Evolutionary conservation across 2,329 filamentous ascomycete genomes (phyloP), one percentile per base, ranked within the genome.

Genomic region (Arthrobotrys musiformis): DNA sequence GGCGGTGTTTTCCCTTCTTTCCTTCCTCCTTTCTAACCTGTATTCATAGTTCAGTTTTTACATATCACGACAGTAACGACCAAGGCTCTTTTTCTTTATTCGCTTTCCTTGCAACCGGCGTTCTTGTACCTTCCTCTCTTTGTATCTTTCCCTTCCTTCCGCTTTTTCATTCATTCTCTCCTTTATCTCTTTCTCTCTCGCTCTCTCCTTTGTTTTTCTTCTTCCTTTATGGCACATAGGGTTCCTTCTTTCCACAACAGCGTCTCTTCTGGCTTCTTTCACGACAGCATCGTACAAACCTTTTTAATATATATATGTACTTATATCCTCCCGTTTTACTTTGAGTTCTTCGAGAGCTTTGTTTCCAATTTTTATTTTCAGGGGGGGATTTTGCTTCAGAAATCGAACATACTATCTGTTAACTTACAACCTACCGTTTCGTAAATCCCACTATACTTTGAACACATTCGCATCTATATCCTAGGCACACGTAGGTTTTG

Each of bases 41-140:
- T 37, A 54, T 37, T 28, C 22, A 48, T 24, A 48, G 4, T 24
- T 24, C 44, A 26, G n/a, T 8, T 44, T 46, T 56, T 26, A n/a
- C n/a, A n/a, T 58, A 68, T 68, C 26, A 68, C 63, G 63, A 68
- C 48, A 44, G 48, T 28, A 33, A 68, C 48, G 48, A 46, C 63
- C 35, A 24, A 19, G 35, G 22, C 8, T 46, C 46, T 15, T 33
- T 44, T 30, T 19, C 13, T 26, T 37, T n/a, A 2, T 42, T 42
- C 40, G n/a, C 30, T 35, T 24, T 48, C 7, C 8, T 24, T 4
- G 44, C 19, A 48, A 24, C 44, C 24, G 44, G 44, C 22, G 44
- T 48, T 48, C 19, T 1, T 26, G 26, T 22, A 11, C 4, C 17
- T 19, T 17, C 9, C 13, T 8, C 6, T 48, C 30, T n/a, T 24